phyloP scores from a whole-genome alignment of 2,329 filamentous ascomycete species.

The Diaporthe citri region DNA sequence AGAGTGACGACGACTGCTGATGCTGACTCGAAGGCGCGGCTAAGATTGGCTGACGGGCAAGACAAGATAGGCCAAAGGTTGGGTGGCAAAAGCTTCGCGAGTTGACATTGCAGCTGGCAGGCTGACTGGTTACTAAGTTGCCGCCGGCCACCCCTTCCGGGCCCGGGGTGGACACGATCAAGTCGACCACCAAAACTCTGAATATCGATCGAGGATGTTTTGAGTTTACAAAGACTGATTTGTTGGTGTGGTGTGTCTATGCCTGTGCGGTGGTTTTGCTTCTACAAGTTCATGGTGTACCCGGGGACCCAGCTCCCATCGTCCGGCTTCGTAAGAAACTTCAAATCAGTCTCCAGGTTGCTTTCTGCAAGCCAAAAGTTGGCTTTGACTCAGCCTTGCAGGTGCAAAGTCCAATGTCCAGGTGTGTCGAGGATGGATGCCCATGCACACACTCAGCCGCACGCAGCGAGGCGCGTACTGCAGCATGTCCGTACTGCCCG shows the following conservation, averaged over 20 bases:
- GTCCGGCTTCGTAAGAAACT: not conserved
- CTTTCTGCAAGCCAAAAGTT: not conserved
- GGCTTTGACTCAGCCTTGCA: not conserved
- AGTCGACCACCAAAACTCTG: not conserved
- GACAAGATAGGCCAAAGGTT: conserved; percentile 11
- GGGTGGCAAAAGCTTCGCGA: conserved; percentile 30
- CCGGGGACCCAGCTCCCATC: not conserved
- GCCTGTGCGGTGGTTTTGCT: not conserved
- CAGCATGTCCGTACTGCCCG: not conserved
- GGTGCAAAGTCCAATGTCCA: not conserved
- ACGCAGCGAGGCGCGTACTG: not conserved
- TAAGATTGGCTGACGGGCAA: conserved; percentile 32
- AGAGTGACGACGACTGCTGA: conserved; percentile 16
- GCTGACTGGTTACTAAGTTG: not conserved
- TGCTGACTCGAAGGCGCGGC: conserved; percentile 29
- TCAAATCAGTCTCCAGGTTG: not conserved
- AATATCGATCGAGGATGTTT: not conserved
- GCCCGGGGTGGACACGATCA: not conserved
- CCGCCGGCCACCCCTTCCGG: conserved; percentile 2
- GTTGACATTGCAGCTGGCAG: conserved; percentile 5
- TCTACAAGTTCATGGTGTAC: not conserved
- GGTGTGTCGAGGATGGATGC: not conserved
- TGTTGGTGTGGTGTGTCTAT: not conserved
- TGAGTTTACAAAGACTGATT: not conserved
- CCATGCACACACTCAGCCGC: not conserved